Evolutionary conservation across 192 early-diverging fungal genomes (phyloP), one percentile per base, ranked within the genome.

Genomic region (Entrophospora sp.): DNA sequence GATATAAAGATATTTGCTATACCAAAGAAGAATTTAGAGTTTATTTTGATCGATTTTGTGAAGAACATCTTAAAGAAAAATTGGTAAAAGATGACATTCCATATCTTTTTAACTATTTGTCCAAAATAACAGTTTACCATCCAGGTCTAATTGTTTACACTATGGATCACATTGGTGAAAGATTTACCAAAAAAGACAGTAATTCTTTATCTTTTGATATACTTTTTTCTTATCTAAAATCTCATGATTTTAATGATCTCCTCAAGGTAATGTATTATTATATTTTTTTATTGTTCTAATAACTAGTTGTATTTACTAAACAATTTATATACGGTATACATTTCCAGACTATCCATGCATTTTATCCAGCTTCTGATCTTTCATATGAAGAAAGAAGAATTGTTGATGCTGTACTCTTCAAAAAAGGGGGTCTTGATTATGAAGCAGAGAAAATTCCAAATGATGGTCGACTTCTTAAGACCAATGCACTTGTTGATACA

Each of bases 401-500:
- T 43, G 42, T 16, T 20, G 42, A 61, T 61, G 45, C 18, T 28
- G 42, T 61, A 45, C 42, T 61, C n/a, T 61, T 61, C 28, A 61
- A 31, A 13, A 61, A 61, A 44, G 25, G 0, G 42, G 42, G 40
- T 44, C 25, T 44, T 59, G 13, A 61, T 45, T 44, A 45, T 61
- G 1, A 30, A n/a, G 30, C 42, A 7, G n/a, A 32, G 13, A 35
- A 2, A n/a, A 61, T 61, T 45, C 28, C 28, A 16, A 1, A 44
- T 13, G 18, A 61, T 12, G 24, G 25, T 31, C 40, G 25, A 61
- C 43, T 61, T 30, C 43, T 61, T 61, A 61, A 30, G 25, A 61
- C 40, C 25, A 45, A 61, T 44, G 3, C 45, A 31, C 60, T 61
- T 61, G 40, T 61, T 45, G 42, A 61, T 61, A 61, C 1, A 45